phyloP scores from a whole-genome alignment of 202 grass and related monocot species.

The Eragrostis tef region DNA sequence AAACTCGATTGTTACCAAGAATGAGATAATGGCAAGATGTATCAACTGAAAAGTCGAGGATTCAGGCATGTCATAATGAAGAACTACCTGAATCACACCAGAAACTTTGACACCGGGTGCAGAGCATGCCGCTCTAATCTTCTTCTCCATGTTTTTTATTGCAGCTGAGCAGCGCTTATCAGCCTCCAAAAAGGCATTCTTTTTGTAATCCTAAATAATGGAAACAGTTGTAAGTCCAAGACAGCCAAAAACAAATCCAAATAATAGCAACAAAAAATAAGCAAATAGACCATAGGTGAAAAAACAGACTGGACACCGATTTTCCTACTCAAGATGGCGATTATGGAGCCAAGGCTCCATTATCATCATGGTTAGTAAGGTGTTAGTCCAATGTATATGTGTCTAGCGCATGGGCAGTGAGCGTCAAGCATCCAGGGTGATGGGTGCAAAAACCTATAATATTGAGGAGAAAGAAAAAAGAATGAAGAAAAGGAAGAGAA shows the following conservation, averaged over 20 bases:
- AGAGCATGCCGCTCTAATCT: conserved; percentile 60
- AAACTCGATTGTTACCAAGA: background rate
- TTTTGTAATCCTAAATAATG: conserved; percentile 70
- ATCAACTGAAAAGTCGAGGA: background rate
- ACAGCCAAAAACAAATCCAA: background rate
- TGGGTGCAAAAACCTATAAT: background rate
- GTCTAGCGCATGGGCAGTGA: background rate
- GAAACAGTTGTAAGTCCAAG: background rate
- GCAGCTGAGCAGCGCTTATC: conserved; percentile 64
- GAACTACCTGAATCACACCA: conserved; percentile 68
- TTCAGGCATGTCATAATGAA: conserved; percentile 25
- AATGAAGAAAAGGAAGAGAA: background rate
- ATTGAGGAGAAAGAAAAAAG: background rate
- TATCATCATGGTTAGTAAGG: conserved; percentile 16
- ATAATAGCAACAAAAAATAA: conserved; percentile 1
- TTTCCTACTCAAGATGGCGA: background rate
- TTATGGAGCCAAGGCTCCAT: background rate
- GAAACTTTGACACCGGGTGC: conserved; percentile 57
- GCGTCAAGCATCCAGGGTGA: background rate
- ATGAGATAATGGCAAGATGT: background rate
- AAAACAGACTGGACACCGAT: background rate
- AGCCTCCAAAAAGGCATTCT: conserved; percentile 68
- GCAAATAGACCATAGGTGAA: background rate
- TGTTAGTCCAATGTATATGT: background rate
- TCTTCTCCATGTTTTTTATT: conserved; percentile 71